Evolutionary conservation across 805 yeast species (phyloP).

Genomic region (Zygotorulaspora sp.): DNA sequence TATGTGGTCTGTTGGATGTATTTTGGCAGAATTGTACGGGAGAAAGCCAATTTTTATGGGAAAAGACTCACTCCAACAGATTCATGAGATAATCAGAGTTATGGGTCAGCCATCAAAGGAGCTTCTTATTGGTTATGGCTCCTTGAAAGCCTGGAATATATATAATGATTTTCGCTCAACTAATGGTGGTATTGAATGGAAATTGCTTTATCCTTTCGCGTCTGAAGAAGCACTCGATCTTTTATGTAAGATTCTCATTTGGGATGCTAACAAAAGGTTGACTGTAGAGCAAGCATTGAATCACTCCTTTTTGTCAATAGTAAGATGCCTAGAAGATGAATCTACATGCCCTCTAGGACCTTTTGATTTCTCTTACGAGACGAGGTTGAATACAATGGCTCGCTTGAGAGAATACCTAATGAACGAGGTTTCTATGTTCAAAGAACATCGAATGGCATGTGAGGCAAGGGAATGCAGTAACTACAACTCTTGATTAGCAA

Average conservation of each 20-base stretch:
- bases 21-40: conserved; percentile 77
- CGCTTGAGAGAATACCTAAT: conserved; percentile 47
- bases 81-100: conserved; percentile 60
- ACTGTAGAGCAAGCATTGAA: conserved; percentile 53
- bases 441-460: conserved; percentile 27
- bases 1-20: conserved; percentile 93
- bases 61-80: conserved; percentile 63
- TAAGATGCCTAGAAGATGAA: conserved; percentile 56
- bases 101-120: conserved; percentile 65
- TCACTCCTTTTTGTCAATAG: conserved; percentile 50
- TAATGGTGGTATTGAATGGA: conserved; percentile 45
- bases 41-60: conserved; percentile 80
- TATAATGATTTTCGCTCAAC: conserved; percentile 43
- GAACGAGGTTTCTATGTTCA: conserved; percentile 52
- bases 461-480: too few relatives aligned
- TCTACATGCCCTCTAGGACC: conserved; percentile 41
- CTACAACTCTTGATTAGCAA: too few relatives aligned
- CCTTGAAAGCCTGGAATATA: conserved; percentile 45
- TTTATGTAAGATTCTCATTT: conserved; percentile 51
- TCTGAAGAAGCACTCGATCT: conserved; percentile 47
- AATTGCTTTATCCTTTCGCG: conserved; percentile 58
- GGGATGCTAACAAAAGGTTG: conserved; percentile 57
- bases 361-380: conserved; percentile 70
- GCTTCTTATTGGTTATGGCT: conserved; percentile 42
- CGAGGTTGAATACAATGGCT: conserved; percentile 35